Evolutionary conservation across 2,329 filamentous ascomycete species (phyloP).

Genomic region (Talaromyces amestolkiae): DNA sequence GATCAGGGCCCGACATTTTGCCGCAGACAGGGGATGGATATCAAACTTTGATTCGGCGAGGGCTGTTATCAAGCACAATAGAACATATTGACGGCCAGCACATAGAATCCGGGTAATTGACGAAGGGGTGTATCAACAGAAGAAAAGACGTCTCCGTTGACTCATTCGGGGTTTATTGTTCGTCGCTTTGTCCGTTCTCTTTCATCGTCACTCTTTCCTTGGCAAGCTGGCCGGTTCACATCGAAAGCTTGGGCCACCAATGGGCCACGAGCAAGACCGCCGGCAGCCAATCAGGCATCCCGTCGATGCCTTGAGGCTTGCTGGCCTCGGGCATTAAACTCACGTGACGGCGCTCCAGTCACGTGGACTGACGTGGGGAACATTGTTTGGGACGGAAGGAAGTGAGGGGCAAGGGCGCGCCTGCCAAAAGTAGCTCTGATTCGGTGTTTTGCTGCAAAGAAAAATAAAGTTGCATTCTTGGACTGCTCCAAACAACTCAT

Average conservation of each 20-base stretch:
- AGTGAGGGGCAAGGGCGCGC: conserved; percentile 8
- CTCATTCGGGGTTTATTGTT: not conserved
- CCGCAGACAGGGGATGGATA: not conserved
- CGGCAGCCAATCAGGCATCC: not conserved
- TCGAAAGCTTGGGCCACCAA: not conserved
- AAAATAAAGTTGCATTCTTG: not conserved
- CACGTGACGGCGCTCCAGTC: not conserved
- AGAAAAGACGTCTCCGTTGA: not conserved
- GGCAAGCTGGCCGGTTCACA: not conserved
- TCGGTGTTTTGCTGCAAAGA: not conserved
- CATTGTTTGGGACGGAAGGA: not conserved
- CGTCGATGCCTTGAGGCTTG: not conserved
- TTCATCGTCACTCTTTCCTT: not conserved
- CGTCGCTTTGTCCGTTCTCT: not conserved
- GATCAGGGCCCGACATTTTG: conserved; percentile 27
- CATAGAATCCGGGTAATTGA: not conserved
- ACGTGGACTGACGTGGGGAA: conserved; percentile 12
- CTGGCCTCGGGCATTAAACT: not conserved
- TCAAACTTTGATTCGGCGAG: not conserved
- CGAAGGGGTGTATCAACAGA: not conserved
- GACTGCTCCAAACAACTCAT: not conserved
- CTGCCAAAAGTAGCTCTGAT: conserved; percentile 13
- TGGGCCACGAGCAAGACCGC: not conserved
- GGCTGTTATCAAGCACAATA: not conserved
- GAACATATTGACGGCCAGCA: not conserved